A percentile compares a stretch with the other conserved stretches of the same genome.
phyloP scores from a whole-genome alignment of 2,329 filamentous ascomycete genomes.

The Parafenestella ontariensis region DNA sequence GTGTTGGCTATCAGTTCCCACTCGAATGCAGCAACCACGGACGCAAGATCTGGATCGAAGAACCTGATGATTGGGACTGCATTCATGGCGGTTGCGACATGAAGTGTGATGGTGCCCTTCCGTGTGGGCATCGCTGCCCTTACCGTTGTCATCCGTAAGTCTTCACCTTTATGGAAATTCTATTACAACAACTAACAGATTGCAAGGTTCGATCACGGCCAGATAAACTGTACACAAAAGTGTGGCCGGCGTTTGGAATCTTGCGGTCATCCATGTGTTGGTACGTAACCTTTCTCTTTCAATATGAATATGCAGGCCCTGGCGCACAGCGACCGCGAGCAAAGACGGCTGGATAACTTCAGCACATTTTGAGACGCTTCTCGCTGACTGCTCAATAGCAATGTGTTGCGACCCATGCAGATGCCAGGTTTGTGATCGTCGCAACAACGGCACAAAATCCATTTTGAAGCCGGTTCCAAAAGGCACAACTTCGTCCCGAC shows the following conservation, averaged over 20 bases:
- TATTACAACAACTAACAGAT: conserved; percentile 1
- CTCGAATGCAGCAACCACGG: conserved; percentile 69
- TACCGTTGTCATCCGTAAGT: conserved; percentile 44
- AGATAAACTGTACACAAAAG: conserved; percentile 44
- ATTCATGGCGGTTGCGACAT: conserved; percentile 42
- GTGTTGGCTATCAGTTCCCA: conserved; percentile 63
- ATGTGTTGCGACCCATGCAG: conserved; percentile 40
- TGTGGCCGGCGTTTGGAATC: conserved; percentile 26
- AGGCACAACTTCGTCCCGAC: not conserved
- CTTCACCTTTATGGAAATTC: not conserved
- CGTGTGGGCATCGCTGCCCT: conserved; percentile 45
- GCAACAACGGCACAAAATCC: conserved; percentile 29
- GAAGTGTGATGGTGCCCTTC: conserved; percentile 34
- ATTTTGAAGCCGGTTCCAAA: conserved; percentile 32
- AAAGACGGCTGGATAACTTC: too few species aligned
- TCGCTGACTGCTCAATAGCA: conserved; percentile 7
- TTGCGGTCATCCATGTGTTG: conserved; percentile 42
- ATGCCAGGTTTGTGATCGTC: conserved; percentile 36
- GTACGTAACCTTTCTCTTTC: conserved; percentile 6
- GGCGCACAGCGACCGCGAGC: too few species aligned
- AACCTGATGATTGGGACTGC: conserved; percentile 35
- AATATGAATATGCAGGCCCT: too few species aligned
- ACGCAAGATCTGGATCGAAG: conserved; percentile 58
- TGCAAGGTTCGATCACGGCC: conserved; percentile 32
- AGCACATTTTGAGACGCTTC: not conserved